These are phyloP conservation scores for Syzygium syzygioides DNA, from an alignment of 441 rosid species.

Conservation along the genomic window DNA sequence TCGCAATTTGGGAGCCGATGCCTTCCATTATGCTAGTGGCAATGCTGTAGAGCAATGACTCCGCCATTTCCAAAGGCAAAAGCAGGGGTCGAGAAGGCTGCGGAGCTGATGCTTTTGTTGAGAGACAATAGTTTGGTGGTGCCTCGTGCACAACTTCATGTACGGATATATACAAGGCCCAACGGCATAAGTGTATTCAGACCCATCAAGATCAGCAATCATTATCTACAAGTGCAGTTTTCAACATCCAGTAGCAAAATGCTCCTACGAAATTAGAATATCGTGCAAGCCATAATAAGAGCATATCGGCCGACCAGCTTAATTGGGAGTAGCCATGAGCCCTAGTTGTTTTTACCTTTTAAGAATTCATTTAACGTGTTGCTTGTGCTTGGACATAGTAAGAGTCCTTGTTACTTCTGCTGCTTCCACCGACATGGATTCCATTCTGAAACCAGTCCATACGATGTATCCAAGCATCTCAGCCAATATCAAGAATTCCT, in stretches of 20 bases:
- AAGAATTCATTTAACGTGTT: too few relatives aligned
- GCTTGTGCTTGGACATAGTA: background rate
- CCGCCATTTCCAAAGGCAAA: background rate
- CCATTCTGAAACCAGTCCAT: background rate
- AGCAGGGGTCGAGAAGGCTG: background rate
- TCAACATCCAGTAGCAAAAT: too few relatives aligned
- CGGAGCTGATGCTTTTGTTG: background rate
- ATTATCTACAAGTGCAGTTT: too few relatives aligned
- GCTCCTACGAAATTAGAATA: too few relatives aligned
- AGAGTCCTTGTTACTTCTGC: background rate
- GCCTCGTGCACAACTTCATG: background rate
- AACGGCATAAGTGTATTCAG: background rate
- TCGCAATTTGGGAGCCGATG: background rate
- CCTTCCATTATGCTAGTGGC: background rate
- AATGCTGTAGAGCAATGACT: background rate
- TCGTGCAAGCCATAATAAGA: too few relatives aligned
- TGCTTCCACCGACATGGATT: background rate
- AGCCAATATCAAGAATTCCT: background rate
- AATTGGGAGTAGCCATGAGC: too few relatives aligned
- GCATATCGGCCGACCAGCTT: too few relatives aligned
- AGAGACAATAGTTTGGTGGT: background rate
- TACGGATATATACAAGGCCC: background rate
- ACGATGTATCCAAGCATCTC: background rate
- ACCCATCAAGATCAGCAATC: too few relatives aligned
- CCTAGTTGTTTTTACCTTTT: too few relatives aligned